Evolutionary conservation across 1,284 basidiomycete species (phyloP), one percentile per base, ranked within the genome.

Genomic region (Naganishia sp.): DNA sequence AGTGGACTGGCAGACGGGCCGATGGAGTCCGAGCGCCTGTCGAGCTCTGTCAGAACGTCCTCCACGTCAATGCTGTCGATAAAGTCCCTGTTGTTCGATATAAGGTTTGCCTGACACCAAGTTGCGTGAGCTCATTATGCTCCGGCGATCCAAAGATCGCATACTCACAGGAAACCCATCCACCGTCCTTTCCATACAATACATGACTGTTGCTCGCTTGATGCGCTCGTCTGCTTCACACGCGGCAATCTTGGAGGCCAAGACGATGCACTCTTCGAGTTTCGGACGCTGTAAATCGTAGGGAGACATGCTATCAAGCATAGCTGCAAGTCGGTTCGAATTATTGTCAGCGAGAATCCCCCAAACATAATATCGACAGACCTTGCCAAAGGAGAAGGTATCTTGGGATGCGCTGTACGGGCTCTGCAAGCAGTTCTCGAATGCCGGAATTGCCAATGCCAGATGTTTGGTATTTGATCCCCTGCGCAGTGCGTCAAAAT

Each of bases 341-440:
- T 2, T n/a, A n/a, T 52, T 18, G 42, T 35, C 25, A 42, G 23
- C 13, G 2, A 43, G 41, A 45, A 42, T 25, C 28, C 28, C 21
- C 18, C 21, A 2, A 11, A 64, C 71, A 67, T 32, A 21, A n/a
- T 21, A 32, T 6, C 10, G 4, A 70, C 79, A 64, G 68, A 80
- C 83, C 88, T 70, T 92, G 88, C 79, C 97, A 92, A 69, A 99
- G 84, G 28, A 99, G 83, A 2, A 92, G 96, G 80, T 99, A 99
- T 65, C 95, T 85, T 0, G 96, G 94, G 70, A 99, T 92, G 32
- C 96, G 88, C 77, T 99, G 96, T n/a, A 98, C 92, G n/a, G 96
- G 96, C 75, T 99, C 96, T 87, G 98, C 97, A 49, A 99, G 83
- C 49, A 99, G 85, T 78, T 99, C 95, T 23, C 92, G 86, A 47